Base-by-base conservation (phyloP, 208 protist genomes). In the Leishmania tropica region DNA sequence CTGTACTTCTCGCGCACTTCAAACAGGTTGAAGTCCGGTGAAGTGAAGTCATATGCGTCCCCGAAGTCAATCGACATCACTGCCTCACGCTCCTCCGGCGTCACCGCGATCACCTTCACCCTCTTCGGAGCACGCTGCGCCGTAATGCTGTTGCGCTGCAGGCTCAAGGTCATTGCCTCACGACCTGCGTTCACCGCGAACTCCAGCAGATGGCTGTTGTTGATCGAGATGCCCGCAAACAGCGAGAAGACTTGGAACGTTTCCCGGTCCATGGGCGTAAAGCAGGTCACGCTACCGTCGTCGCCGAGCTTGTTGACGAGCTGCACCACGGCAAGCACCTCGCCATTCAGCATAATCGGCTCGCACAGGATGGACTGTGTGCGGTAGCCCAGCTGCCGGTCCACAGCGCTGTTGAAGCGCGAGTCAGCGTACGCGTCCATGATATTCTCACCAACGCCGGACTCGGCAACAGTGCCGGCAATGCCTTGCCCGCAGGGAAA, bases 251-350 rank as follows among this genome's bases (percentile, higher is more conserved):
- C 86, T 67, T 85, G 83, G 84, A 97, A 95, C 0, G 94, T 96
- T 7, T 90, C 91, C 21, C 80, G 88, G 65, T 97, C 94, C 2
- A 64, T 80, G 24, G 31, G 70, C 1, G 85, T 91, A 71, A 97
- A 97, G 54, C 65, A 78, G 28, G 78, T 81, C 62, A 96, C 90
- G 48, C 78, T 76, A 21, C 93, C 91, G 31, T 93, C 48, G 7
- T 79, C 72, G 75, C 87, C 75, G 35, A 97, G 70, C 81, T 97
- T 97, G 82, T 97, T 97, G 45, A 97, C 91, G 10, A 97, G 88
- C 79, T 97, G 94, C 71, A 94, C 92, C n/a, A 97, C 94, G 3
- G 94, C 94, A 70, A 97, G 90, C 77, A 97, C 90, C 54, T 96
- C 92, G 72, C 89, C 88, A 80, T 95, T 91, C 67, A 96, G 85